Percentiles rank a stretch among this genome's conserved stretches.
Evolutionary conservation across 164 flowering plant genomes (phyloP).

Genomic region (Macadamia integrifolia): DNA sequence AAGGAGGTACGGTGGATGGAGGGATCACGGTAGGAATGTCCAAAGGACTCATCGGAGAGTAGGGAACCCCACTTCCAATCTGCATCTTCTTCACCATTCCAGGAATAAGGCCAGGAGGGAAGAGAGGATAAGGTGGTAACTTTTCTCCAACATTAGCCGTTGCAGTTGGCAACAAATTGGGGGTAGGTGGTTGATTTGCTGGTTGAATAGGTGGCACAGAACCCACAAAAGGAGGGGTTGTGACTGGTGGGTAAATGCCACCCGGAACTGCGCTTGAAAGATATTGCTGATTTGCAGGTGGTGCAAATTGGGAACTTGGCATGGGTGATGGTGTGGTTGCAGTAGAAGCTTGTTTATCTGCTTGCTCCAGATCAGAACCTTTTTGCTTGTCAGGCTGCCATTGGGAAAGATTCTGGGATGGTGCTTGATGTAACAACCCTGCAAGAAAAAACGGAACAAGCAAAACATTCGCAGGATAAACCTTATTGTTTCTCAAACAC

Average conservation of each 20-base stretch:
- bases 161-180: constrained; percentile 28
- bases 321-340: constrained; percentile 30
- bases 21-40: constrained; percentile 96
- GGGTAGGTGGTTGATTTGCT: constrained; percentile 30
- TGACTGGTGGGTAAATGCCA: constrained; percentile 21
- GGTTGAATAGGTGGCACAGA: constrained; percentile 49
- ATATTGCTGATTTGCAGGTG: constrained; percentile 37
- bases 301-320: constrained; percentile 16
- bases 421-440: constrained; percentile 37
- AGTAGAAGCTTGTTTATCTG: constrained; percentile 38
- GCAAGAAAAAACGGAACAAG: constrained; percentile 13
- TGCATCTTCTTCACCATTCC: constrained; percentile 98
- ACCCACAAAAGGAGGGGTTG: constrained; percentile 35
- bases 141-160: constrained; percentile 45
- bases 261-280: constrained; percentile 38
- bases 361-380: constrained; percentile 43
- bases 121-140: constrained; percentile 83
- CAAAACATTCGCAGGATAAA: no score
- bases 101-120: constrained; percentile 97
- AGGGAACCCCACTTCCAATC: constrained; percentile 98
- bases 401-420: constrained; percentile 32
- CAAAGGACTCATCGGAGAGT: constrained; percentile 95
- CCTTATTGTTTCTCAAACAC: no score
- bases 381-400: constrained; percentile 66
- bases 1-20: constrained; percentile 69